Evolutionary conservation across 179 eudicot species (phyloP), one percentile per base, ranked within the genome.

Genomic region (Camellia oleifera): DNA sequence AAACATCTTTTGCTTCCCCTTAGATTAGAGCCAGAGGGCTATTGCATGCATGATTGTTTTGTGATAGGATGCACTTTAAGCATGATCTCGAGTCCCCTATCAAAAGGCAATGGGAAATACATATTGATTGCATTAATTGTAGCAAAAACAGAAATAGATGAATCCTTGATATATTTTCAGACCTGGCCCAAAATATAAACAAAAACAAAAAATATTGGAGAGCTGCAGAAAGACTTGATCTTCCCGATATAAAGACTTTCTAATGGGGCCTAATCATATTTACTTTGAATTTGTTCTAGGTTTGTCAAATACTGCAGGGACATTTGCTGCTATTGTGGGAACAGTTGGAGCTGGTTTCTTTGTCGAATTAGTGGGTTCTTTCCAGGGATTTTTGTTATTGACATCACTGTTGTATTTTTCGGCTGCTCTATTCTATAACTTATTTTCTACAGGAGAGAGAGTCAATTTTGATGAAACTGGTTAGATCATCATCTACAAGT

Each of bases 331-430:
- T 63, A 94, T 95, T 12, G 53, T 90, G 26, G 98, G 99, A 83
- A 95, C 99, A n/a, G 88, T 95, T 78, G 99, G 99, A 78, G 95
- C 98, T 78, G 99, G 99, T 60, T 93, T 69, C 83, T 95, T 95
- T 76, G 99, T 95, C 56, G 94, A 95, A 82, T 67, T 85, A 72
- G 81, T 90, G 42, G 99, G 99, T 61, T 94, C 98, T 40, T 94
- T 94, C 85, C 81, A 77, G 76, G 98, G 98, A 52, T 94, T 92
- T 81, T 84, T 94, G 85, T 88, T 92, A 89, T 89, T 94, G 77
- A 92, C 98, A 15, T 81, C 98, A 26, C 65, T 90, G 77, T 79
- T 94, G 65, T 94, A 94, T 77, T 81, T 94, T 62, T 82, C 83
- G n/a, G 87, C 95, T 79, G 90, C 98, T 70, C 18, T 94, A 7